phyloP scores from a whole-genome alignment of 1,284 basidiomycete species.

The Lentinula novae-zelandiae region DNA sequence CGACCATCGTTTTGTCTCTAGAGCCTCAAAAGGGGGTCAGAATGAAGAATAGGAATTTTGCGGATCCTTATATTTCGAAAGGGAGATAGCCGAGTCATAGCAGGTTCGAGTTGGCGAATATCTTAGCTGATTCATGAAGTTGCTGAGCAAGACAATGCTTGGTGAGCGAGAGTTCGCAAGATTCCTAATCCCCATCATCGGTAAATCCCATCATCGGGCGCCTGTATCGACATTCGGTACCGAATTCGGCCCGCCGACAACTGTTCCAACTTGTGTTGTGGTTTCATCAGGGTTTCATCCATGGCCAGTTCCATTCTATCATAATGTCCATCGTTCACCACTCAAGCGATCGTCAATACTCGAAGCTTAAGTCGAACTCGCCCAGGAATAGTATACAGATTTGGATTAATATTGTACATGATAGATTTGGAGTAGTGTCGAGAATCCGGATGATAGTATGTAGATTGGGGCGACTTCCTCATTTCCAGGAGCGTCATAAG shows the following conservation, averaged over 20 bases:
- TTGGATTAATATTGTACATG: not conserved
- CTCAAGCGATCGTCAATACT: no score
- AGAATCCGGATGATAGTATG: not conserved
- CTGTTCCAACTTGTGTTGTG: no score
- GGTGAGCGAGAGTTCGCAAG: not conserved
- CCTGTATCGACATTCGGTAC: no score
- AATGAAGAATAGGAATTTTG: not conserved
- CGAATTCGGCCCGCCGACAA: no score
- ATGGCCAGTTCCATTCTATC: no score
- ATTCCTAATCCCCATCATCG: not conserved
- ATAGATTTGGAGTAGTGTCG: no score
- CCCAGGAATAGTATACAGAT: not conserved
- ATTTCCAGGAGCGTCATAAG: not conserved
- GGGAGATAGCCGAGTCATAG: not conserved
- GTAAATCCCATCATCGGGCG: no score
- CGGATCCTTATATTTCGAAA: not conserved
- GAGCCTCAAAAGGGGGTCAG: not conserved
- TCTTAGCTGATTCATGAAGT: not conserved
- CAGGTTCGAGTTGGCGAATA: not conserved
- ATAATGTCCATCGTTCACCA: no score
- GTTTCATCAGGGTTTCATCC: no score
- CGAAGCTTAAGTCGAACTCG: no score
- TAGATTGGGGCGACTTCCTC: not conserved
- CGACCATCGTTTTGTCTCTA: not conserved
- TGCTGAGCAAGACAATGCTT: constrained; percentile 1